Evolutionary conservation across 2,329 filamentous ascomycete genomes (phyloP), one percentile per base, ranked within the genome.

Genomic region (Daldinia sp.): DNA sequence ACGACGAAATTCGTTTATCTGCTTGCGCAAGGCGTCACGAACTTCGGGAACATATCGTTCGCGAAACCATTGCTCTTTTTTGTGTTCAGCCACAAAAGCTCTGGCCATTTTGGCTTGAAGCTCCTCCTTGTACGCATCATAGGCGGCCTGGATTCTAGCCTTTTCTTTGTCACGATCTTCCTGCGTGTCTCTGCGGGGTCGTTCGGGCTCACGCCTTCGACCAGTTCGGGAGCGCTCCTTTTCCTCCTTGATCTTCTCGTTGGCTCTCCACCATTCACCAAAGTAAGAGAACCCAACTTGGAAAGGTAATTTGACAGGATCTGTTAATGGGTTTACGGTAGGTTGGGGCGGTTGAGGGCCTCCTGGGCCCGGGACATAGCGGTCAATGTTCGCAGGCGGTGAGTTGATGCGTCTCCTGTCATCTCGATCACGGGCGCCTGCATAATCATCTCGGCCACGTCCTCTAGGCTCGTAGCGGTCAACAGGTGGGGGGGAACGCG

Each of bases 51-150:
- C 90, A 75, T 99, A 99, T 78, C 93, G 90, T 81, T 99, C 96
- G 74, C 91, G 93, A 82, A 99, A 99, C 96, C 96, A 99, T 78
- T 99, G 95, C 79, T 99, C 96, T 48, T 90, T 90, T 79, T 97
- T 97, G 81, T 99, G 96, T 74, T 94, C 92, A 56, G 91, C 89
- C 46, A 99, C 96, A 78, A 99, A 99, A 0, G 88, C 85, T 72
- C 94, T 90, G 0, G 96, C 94, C 91, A 97, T 95, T 78, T 90
- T 91, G 3, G 86, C 88, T 74, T 91, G 89, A 1, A 92, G 81
- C 39, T 91, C 89, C 75, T 91, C 89, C 73, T 90, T 90, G 77
- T 92, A 92, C 0, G 82, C 72, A 74, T 92, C 89, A 73, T 91
- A 91, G 1, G 89, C 88, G 13, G 84, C 83, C 75, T 95, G 92